Evolutionary conservation across 305 asterid genomes (phyloP), one percentile per base, ranked within the genome.

Genomic region (Ilex paraguariensis): DNA sequence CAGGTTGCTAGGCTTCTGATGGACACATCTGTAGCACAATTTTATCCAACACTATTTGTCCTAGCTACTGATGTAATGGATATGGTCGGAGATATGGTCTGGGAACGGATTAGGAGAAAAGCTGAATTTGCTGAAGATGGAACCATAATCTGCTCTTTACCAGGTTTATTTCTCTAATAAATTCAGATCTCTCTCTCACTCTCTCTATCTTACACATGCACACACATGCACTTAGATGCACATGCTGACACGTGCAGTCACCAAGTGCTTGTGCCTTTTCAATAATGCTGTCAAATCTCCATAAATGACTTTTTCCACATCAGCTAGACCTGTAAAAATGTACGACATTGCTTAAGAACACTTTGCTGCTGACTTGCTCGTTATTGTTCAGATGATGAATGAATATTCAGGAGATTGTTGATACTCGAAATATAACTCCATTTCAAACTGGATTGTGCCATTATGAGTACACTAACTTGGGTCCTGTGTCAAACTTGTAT

Each of bases 11-110:
- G 87, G 79, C 90, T 87, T 73, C 79, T 90, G 65, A 79, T 73
- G 82, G 95, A 87, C 72, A 82, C 95, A 61, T 77, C 95, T 32
- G 70, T 71, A 36, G 55, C 73, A 72, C 95, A 84, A 64, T 87
- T 84, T 68, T 90, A 90, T 80, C 97, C 97, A 65, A 84, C 85
- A 15, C 74, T 87, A 68, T 90, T 90, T 67, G 85, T 82, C 78
- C 76, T 87, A 70, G 89, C 95, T 62, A 85, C 91, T 57, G 97
- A 90, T 67, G 77, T 85, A 67, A 73, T 90, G 83, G 96, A 90
- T 71, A 71, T 79, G 90, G 86, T 90, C 45, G 97, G 97, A 69
- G 87, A 84, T 75, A 66, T 87, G 67, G 97, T 90, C 51, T 85
- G 96, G 96, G 75, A 69, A 58, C 92, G 96, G 66, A 77, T 90